A percentile compares a stretch with the other conserved stretches of the same genome.
These are phyloP conservation scores for Aurinia saxatilis DNA, from an alignment of 345 rosid species.

Conservation along the genomic window DNA sequence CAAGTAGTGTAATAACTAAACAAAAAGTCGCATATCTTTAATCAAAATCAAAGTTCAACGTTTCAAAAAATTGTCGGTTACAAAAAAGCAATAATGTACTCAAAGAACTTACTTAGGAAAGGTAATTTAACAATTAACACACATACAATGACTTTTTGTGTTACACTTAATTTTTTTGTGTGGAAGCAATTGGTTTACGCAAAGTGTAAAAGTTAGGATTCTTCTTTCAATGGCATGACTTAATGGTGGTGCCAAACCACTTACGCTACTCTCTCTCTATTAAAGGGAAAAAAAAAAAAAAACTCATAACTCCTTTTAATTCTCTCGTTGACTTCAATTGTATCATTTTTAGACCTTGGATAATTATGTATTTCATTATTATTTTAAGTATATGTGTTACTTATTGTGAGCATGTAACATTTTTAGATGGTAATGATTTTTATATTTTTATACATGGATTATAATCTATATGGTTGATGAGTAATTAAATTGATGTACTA, in stretches of 20 bases:
- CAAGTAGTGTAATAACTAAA: background rate
- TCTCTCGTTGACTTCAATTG: slow-evolving; percentile 6
- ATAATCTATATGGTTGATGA: background rate
- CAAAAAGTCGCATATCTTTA: too few relatives aligned
- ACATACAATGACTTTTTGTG: background rate
- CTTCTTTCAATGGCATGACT: slow-evolving; percentile 22
- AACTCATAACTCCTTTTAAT: slow-evolving; percentile 10
- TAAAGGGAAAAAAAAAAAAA: background rate
- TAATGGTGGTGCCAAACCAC: slow-evolving; percentile 29
- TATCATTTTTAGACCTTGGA: background rate
- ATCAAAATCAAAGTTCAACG: slow-evolving; percentile 15
- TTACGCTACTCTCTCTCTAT: slow-evolving; percentile 11
- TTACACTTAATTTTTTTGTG: background rate
- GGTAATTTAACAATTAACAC: background rate
- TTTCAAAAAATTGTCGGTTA: slow-evolving; percentile 14
- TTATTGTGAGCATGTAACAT: background rate
- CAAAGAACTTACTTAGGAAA: background rate
- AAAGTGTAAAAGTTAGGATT: slow-evolving; percentile 27
- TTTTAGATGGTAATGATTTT: background rate
- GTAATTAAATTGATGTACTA: background rate
- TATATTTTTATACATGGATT: background rate
- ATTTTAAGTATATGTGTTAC: background rate
- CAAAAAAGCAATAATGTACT: slow-evolving; percentile 1
- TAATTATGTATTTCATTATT: background rate
- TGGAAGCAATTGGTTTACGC: slow-evolving; percentile 24